Base-by-base conservation (phyloP, 148 eudicot species). In the Camellia sinensis region DNA sequence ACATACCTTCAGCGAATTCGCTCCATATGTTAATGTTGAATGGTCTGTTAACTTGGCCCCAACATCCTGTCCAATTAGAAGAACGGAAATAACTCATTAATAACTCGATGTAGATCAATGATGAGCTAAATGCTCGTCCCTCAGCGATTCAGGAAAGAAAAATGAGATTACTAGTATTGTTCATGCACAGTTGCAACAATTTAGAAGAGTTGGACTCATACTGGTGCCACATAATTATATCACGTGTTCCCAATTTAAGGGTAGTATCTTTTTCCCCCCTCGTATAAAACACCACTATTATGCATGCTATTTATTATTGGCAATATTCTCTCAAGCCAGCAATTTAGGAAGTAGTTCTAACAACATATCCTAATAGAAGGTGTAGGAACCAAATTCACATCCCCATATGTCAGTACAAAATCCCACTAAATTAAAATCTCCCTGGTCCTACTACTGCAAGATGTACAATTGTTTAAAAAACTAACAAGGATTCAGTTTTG, bases 1-100 rank as follows among this genome's bases (percentile, higher is more conserved):
- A 61, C 85, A 64, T 80, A 94, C 97, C 95, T 91, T 95, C 64
- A 84, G 74, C 41, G 89, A 82, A 44, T 91, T 81, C 48, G 86
- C 90, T 85, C 83, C 88, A n/a, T 74, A 82, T 72, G 85, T 75
- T 22, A 91, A 59, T 60, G 83, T 90, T 50, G 88, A 84, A 21
- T 82, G 83, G 40, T 84, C 87, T 29, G 82, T 76, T 81, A 88
- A 77, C 80, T 87, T 91, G 70, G 87, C 83, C 53, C 81, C 89
- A 78, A 83, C 83, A 57, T 90, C 93, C 98, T 95, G 83, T 46
- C 71, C 74, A 76, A 80, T 67, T 59, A 69, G 2, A 57, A 61
- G 70, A 5, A 56, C 43, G 50, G 84, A 19, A 72, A 17, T 56
- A 81, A 82, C 11, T 43, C 67, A 46, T 21, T 60, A 48, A 37